Base-by-base conservation (phyloP, 1,139 yeast genomes). In the Blastobotrys ciferrii region DNA sequence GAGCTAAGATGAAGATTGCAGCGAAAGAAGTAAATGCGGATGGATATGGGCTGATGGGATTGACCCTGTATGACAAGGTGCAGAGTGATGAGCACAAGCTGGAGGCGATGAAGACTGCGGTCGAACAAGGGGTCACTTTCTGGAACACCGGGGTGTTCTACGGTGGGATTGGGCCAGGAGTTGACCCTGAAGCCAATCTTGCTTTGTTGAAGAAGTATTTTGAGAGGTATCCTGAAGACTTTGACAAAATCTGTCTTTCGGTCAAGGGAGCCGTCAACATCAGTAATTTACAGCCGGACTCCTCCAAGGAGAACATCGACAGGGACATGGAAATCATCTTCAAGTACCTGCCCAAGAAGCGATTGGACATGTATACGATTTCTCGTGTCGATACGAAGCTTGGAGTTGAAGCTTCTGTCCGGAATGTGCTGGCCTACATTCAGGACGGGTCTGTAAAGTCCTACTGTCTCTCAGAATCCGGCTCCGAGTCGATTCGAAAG, bases 111-210 rank as follows among this genome's bases (percentile, higher is more conserved):
- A 72, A 73, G 51, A 69, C 68, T 39, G 80, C 80, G 9, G 63
- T 76, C 6, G 72, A 75, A 31, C 69, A 73, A 37, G 81, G 80
- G 31, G 76, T 76, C 49, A 77, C 76, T 28, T 75, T 84, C 52
- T 70, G 87, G 69, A 87, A 87, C 61, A 80, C 80, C 28, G 95
- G 94, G 49, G 92, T 84, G 58, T 86, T 87, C 62, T 88, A 88
- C 61, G 94, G 94, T 20, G 65, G 73, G 0, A 17, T 36, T 19
- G 28, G 28, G 9, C 28, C 28, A 6, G 28, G 9, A 6, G 6
- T 4, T 4, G 6, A 18, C 28, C 71, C 75, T 43, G 70, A 67
- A 47, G 67, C 70, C 56, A 81, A 81, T 58, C 67, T 85, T 66
- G 69, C 76, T 57, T 72, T 80, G 47, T 62, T 86, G 41, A 70